Evolutionary conservation across 2,329 filamentous ascomycete species (phyloP).

Genomic region (Diaporthe longicolla): DNA sequence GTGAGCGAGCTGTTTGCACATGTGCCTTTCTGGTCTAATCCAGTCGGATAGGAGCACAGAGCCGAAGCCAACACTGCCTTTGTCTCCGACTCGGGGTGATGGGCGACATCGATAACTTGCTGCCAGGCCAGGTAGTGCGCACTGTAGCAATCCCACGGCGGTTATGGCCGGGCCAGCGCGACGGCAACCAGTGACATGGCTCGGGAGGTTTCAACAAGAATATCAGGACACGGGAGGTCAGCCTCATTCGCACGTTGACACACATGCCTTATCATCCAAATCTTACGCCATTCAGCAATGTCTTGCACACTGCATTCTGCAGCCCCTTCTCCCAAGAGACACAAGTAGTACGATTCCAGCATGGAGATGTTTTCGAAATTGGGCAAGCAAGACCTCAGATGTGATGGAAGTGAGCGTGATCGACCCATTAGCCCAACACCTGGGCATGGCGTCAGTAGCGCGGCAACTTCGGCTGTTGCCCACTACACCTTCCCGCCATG

Average conservation of each 20-base stretch:
- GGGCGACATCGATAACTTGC: background rate
- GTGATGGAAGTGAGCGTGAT: background rate
- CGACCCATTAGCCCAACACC: background rate
- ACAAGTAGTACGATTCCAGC: background rate
- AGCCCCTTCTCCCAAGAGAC: background rate
- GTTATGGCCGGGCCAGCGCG: too few relatives aligned
- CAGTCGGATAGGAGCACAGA: background rate
- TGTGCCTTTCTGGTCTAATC: background rate
- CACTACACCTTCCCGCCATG: background rate
- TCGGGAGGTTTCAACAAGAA: background rate
- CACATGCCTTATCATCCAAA: background rate
- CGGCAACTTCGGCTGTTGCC: conserved; percentile 11
- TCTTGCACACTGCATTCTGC: background rate
- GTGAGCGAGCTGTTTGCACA: background rate
- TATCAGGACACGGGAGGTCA: background rate
- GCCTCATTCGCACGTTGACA: background rate
- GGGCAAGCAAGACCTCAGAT: background rate
- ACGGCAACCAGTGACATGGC: background rate
- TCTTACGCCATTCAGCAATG: background rate
- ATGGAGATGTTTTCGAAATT: background rate
- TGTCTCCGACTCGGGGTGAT: too few relatives aligned
- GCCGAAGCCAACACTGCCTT: too few relatives aligned
- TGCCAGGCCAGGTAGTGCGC: background rate
- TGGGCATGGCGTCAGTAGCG: conserved; percentile 24
- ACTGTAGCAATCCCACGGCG: background rate